Base-by-base conservation (phyloP, 345 rosid genomes). In the Brassica carinata region DNA sequence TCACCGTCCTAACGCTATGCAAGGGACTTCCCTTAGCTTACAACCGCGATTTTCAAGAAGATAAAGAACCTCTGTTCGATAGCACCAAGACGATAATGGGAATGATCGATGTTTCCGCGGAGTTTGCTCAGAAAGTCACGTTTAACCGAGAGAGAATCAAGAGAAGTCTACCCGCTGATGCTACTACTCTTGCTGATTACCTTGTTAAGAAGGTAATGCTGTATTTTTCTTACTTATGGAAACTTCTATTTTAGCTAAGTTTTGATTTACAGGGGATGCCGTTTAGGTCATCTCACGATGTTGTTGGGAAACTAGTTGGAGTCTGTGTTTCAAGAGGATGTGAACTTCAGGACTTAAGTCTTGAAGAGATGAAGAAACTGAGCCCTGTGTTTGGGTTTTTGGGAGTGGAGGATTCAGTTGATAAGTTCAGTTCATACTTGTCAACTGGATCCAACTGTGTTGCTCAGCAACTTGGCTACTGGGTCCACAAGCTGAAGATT, bases 1-100 rank as follows among this genome's bases (percentile, higher is more conserved):
- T 92, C 71, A 90, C 98, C 9, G 91, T 93, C 79, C 85, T 96
- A 67, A 89, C 93, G 13, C 73, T 96, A 36, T 96, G 99, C 89
- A 96, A 96, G 86, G 99, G 99, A 65, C 97, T 96, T 85, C 99
- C 98, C 5, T 90, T 91, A 75, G 98, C 97, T 63, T 96, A 96
- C 76, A 93, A 96, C 77, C 91, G 99, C 14, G 99, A 96, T 85
- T 86, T 96, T 55, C 98, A 96, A 92, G 99, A 96, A 89, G 99
- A 96, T 64, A 96, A 93, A 85, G 97, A 96, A 76, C 99, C 99
- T 2, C 83, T 82, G 69, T 96, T 93, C 73, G 98, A 93, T 77
- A 96, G 99, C 1, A 90, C 94, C 36, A 93, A 90, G 88, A 87
- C 96, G 5, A 81, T 93, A 38, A 31, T 90, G 67, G 95, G 93